Base-by-base conservation (phyloP, 768 basidiomycete genomes). In the Tricholoma flavovirens region DNA sequence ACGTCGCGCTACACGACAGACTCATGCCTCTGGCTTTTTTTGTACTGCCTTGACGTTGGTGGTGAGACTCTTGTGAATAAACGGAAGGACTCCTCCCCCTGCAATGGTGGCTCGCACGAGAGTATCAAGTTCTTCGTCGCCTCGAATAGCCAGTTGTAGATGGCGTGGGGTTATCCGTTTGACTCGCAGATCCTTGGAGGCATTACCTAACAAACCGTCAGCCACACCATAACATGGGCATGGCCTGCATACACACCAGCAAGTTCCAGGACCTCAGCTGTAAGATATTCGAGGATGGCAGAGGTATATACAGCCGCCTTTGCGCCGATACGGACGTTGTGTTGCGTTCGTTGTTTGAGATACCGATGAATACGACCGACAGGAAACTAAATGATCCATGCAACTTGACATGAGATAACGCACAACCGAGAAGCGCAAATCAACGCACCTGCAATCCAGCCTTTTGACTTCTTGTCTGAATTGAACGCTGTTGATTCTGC, bases 361-460 rank as follows among this genome's bases (percentile, higher is more conserved):
- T 91, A 96, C 76, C 95, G 84, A 69, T 98, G 95, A 55, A 97
- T 94, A 91, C 94, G 94, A 51, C 94, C 93, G 45, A 97, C 95
- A 35, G 94, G 93, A 71, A 97, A 97, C 93, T 94, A 63, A 1
- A 33, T n/a, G 33, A 17, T 24, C 12, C 22, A 12, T 40, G 22
- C 43, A 5, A 10, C 35, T n/a, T 6, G 55, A 38, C n/a, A 14
- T 50, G 2, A 56, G 19, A 49, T 49, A 40, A 21, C 22, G 12
- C 29, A 40, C 14, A 17, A 50, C 14, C 4, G n/a, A 36, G 22
- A 26, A 26, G 50, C 17, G 40, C 26, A 42, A 45, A 12, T 29
- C 53, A 40, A 61, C 73, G 51, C 51, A 91, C 93, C 81, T 94
- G 91, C 3, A 97, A 76, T 3, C 93, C 93, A 22, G 93, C 93